These are phyloP conservation scores for Hyaloraphidium curvatum DNA, from an alignment of 192 early-diverging fungal genomes.

Conservation along the genomic window DNA sequence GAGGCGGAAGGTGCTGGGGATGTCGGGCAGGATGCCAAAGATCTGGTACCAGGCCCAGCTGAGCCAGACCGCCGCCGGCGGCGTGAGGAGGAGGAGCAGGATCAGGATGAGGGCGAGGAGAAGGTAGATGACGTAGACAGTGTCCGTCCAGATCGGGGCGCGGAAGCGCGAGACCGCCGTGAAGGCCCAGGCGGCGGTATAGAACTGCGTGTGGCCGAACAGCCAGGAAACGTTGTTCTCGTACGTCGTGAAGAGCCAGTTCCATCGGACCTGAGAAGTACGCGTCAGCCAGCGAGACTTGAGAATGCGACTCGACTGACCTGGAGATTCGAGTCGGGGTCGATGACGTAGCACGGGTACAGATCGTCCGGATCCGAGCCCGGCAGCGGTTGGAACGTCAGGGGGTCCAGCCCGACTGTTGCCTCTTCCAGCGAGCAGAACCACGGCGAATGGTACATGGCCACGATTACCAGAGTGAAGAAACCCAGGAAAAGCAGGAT, in stretches of 20 bases:
- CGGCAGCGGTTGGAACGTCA: slow-evolving; percentile 14
- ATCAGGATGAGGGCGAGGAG: slow-evolving; percentile 7
- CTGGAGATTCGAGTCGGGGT: no score
- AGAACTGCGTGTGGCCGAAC: slow-evolving; percentile 23
- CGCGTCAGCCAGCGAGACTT: no score
- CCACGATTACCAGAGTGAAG: slow-evolving; percentile 11
- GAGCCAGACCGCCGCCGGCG: not conserved
- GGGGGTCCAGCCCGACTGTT: slow-evolving; percentile 8
- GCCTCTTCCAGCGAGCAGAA: slow-evolving; percentile 17
- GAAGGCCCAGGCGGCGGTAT: slow-evolving; percentile 12
- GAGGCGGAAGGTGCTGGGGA: not conserved
- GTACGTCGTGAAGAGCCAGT: slow-evolving; percentile 8
- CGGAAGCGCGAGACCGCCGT: slow-evolving; percentile 13
- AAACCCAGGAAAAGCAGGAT: slow-evolving; percentile 13
- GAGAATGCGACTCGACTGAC: no score
- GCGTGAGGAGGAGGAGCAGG: slow-evolving; percentile 11
- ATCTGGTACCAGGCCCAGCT: not conserved
- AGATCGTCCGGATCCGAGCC: slow-evolving; percentile 2
- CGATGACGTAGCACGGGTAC: slow-evolving; percentile 19
- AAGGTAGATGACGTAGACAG: slow-evolving; percentile 11
- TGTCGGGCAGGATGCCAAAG: not conserved
- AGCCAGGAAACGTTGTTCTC: slow-evolving; percentile 28
- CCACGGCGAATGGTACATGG: slow-evolving; percentile 13
- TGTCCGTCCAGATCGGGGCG: slow-evolving; percentile 24
- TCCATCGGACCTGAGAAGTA: not conserved